Percentiles rank a stretch among this genome's conserved stretches.
Conservation (phyloP, 495 filamentous ascomycete genomes). For the Rusavskia elegans region DNA sequence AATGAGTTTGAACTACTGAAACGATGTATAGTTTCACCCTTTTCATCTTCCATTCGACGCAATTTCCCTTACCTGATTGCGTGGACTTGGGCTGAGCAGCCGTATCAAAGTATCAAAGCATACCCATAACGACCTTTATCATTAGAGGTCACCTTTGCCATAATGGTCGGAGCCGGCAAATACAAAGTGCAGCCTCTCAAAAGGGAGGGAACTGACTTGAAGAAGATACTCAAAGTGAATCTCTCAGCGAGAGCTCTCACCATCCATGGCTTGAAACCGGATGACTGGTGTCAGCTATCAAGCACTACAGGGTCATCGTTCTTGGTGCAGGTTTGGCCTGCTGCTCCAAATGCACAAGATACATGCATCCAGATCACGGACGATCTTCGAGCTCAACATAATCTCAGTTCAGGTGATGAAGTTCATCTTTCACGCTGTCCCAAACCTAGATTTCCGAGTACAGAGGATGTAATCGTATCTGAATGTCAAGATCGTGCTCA, state of each 20-base stretch:
- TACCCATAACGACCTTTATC: no score
- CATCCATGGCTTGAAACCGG: constrained; percentile 40
- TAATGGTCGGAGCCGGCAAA: constrained; percentile 1
- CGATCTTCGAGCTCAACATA: constrained; percentile 46
- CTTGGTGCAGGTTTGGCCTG: constrained; percentile 50
- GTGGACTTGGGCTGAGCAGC: no score
- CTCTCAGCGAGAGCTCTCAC: constrained; percentile 49
- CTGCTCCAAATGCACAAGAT: constrained; percentile 45
- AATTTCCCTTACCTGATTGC: no score
- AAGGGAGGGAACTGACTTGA: constrained; percentile 8
- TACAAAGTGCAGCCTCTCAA: constrained; percentile 5
- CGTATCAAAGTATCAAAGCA: no score
- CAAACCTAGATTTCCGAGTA: background rate
- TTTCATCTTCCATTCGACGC: no score
- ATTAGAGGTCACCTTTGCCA: background rate
- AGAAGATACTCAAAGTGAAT: constrained; percentile 49
- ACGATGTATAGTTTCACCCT: no score
- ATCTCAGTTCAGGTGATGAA: constrained; percentile 46
- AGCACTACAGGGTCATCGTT: constrained; percentile 20
- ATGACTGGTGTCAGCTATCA: constrained; percentile 39
- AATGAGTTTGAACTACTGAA: no score
- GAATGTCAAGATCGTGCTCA: constrained; percentile 29
- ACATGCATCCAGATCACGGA: constrained; percentile 50
- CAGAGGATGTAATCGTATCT: constrained; percentile 26
- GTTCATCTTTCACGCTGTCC: constrained; percentile 17